phyloP scores from a whole-genome alignment of 805 yeast genomes.

The Candida coleopterorum region DNA sequence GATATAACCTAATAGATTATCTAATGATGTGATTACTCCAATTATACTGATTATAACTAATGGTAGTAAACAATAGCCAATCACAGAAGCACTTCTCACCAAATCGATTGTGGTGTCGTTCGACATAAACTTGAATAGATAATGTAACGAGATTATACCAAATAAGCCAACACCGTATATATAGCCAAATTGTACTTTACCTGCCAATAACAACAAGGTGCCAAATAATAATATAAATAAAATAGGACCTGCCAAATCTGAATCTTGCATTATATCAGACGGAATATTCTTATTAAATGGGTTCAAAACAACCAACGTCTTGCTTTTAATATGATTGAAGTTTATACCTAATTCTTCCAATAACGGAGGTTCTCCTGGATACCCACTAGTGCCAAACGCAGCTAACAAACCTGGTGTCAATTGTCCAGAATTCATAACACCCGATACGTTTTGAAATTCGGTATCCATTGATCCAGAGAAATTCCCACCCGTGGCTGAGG shows the following conservation, averaged over 20 bases:
- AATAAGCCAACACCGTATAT: conserved; percentile 93
- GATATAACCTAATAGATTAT: conserved; percentile 69
- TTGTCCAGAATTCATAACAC: conserved; percentile 40
- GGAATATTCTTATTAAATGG: conserved; percentile 61
- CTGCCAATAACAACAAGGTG: conserved; percentile 72
- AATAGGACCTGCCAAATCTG: conserved; percentile 94
- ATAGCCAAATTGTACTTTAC: conserved; percentile 95
- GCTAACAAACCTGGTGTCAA: conserved; percentile 77
- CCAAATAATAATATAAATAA: conserved; percentile 87
- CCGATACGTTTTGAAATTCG: conserved; percentile 37
- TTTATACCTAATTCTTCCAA: conserved; percentile 92
- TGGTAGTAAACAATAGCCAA: conserved; percentile 93
- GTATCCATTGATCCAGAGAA: conserved; percentile 37
- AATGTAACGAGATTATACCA: conserved; percentile 82
- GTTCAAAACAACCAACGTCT: conserved; percentile 81
- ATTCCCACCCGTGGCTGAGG: conserved; percentile 8
- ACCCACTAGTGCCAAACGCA: conserved; percentile 90
- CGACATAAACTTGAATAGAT: conserved; percentile 84
- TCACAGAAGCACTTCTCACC: conserved; percentile 77
- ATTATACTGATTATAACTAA: conserved; percentile 72
- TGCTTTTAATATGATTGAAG: conserved; percentile 77
- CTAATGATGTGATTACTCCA: conserved; percentile 62
- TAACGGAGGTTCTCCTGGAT: conserved; percentile 91
- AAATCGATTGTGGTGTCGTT: conserved; percentile 51
- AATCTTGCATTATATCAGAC: conserved; percentile 74